Evolutionary conservation across 1,284 basidiomycete genomes (phyloP).

Genomic region (Stereum hirsutum): DNA sequence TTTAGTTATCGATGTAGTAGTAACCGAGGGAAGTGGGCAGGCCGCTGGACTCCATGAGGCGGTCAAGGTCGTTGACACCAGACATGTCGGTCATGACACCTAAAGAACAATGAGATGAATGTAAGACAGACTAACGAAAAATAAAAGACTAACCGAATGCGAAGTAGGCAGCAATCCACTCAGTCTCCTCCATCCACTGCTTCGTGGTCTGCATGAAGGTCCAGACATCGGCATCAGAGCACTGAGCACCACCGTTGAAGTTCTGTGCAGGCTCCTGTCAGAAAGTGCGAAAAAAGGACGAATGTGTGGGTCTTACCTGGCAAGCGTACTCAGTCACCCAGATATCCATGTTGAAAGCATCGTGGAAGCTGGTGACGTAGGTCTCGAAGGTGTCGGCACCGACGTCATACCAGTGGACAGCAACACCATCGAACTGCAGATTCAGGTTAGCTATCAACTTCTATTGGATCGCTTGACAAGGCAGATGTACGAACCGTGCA

Average conservation of each 20-base stretch:
- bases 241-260: slow-evolving; percentile 43
- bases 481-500: slow-evolving; percentile 37
- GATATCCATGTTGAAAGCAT: slow-evolving; percentile 39
- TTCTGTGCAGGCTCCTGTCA: not conserved
- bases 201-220: slow-evolving; percentile 49
- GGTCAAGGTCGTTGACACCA: slow-evolving; percentile 57
- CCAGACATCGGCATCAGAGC: slow-evolving; percentile 35
- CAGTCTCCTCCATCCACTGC: slow-evolving; percentile 44
- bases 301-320: slow-evolving; percentile 29
- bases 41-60: slow-evolving; percentile 28
- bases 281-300: not conserved
- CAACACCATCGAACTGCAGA: slow-evolving; percentile 39
- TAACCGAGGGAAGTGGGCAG: slow-evolving; percentile 42
- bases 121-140: too few relatives aligned
- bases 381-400: slow-evolving; percentile 36
- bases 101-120: slow-evolving; percentile 15
- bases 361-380: slow-evolving; percentile 43
- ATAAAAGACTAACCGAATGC: slow-evolving; percentile 51
- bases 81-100: slow-evolving; percentile 58
- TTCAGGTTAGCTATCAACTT: slow-evolving; percentile 14
- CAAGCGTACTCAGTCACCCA: slow-evolving; percentile 67
- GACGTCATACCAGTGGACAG: slow-evolving; percentile 58
- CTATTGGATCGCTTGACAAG: slow-evolving; percentile 12
- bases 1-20: slow-evolving; percentile 22
- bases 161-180: slow-evolving; percentile 50